Conservation (phyloP, 768 basidiomycete genomes). For the Termitomyces titanicus region DNA sequence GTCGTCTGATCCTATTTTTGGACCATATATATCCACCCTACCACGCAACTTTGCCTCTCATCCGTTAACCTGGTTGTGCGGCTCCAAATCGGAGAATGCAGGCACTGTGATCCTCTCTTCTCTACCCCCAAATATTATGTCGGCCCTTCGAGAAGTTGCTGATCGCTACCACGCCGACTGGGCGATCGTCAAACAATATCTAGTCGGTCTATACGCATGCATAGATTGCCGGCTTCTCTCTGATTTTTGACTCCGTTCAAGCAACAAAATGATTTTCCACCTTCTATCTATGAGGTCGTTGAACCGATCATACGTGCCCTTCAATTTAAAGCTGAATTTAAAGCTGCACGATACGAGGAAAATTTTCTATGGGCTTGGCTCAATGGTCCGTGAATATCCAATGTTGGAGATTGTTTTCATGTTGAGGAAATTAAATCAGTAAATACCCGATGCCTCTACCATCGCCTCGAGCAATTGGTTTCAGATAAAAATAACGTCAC, state of each 20-base stretch:
- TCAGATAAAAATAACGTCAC: conserved; percentile 75
- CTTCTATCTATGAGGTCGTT: conserved; percentile 3
- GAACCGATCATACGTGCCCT: conserved; percentile 7
- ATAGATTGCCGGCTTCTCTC: neutral
- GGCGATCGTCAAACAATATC: conserved; percentile 41
- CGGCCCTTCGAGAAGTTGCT: conserved; percentile 38
- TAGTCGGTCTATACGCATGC: conserved; percentile 36
- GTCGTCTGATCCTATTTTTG: conserved; percentile 54
- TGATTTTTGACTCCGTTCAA: conserved; percentile 13
- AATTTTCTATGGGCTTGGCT: conserved; percentile 91
- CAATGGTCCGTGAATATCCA: conserved; percentile 52
- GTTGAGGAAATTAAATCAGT: conserved; percentile 39
- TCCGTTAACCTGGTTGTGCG: conserved; percentile 75
- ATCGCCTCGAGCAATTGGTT: conserved; percentile 45
- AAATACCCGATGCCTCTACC: conserved; percentile 89
- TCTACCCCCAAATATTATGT: conserved; percentile 46
- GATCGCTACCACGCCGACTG: conserved; percentile 59
- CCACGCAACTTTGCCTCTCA: conserved; percentile 73
- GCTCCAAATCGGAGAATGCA: conserved; percentile 14
- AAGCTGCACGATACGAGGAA: conserved; percentile 17
- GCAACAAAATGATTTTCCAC: conserved; percentile 14
- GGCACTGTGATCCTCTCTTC: conserved; percentile 31
- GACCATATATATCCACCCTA: conserved; percentile 77
- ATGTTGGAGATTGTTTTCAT: neutral
- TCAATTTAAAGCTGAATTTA: conserved; percentile 15